These are phyloP conservation scores for Trichocladium antarcticum DNA, from an alignment of 495 filamentous ascomycete genomes.

Conservation along the genomic window DNA sequence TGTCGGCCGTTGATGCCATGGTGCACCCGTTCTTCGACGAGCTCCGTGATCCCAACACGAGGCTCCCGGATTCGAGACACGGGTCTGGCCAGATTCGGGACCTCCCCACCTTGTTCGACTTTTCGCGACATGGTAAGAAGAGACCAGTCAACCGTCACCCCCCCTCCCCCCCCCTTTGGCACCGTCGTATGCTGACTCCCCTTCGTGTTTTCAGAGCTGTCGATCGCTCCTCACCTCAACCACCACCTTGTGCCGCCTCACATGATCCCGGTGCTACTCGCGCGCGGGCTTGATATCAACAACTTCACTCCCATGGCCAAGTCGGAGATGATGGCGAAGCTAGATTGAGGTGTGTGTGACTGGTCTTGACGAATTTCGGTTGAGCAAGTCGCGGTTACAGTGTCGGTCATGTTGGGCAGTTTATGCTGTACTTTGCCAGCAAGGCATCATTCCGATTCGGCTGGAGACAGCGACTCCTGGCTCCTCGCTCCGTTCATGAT, in stretches of 20 bases:
- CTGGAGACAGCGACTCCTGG: conserved; percentile 19
- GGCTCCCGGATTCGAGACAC: conserved; percentile 87
- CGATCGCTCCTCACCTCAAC: conserved; percentile 82
- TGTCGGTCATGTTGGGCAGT: conserved; percentile 13
- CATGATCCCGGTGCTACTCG: conserved; percentile 58
- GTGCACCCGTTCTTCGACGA: conserved; percentile 98
- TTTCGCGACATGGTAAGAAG: conserved; percentile 78
- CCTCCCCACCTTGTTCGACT: conserved; percentile 82
- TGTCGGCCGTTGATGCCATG: conserved; percentile 93
- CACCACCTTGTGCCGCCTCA: conserved; percentile 76
- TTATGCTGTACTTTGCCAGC: conserved; percentile 22
- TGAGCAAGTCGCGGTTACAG: conserved; percentile 12
- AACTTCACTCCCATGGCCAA: conserved; percentile 83
- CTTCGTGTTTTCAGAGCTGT: conserved; percentile 57
- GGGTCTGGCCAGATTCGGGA: conserved; percentile 63
- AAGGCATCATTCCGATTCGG: conserved; percentile 18
- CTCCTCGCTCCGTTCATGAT: conserved; percentile 22
- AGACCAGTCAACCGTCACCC: not conserved
- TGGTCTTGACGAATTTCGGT: conserved; percentile 5
- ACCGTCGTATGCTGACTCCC: not conserved
- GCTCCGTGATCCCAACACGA: conserved; percentile 75
- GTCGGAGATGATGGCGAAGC: conserved; percentile 92
- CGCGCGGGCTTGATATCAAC: conserved; percentile 80
- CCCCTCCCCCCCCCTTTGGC: not conserved
- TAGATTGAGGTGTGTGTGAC: conserved; percentile 57